Evolutionary conservation across 2,329 filamentous ascomycete genomes (phyloP), one percentile per base, ranked within the genome.

Genomic region (Eutypa lata): DNA sequence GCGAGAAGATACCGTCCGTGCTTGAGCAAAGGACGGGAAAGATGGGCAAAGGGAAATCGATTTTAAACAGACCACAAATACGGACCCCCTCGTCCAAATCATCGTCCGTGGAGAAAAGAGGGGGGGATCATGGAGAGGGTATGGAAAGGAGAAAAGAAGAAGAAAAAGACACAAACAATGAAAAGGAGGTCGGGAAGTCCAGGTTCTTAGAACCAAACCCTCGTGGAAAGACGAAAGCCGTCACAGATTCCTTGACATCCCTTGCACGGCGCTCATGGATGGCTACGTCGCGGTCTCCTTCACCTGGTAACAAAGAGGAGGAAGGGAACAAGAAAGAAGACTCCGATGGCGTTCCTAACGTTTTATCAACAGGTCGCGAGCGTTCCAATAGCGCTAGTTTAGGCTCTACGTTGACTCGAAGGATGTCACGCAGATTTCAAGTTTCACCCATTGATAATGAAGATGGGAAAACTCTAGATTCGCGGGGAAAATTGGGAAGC

Each of bases 211-310:
- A 66, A 48, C 66, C 60, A 28, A 65, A 64, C 16, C 49, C 66
- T 24, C 56, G 61, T 46, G 71, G 76, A 45, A 69, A 69, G 51
- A 65, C 71, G 35, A 69, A 69, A 48, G 69, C 69, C 2, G 67
- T 74, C 31, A 72, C 76, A 6, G 73, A 74, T 49, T 79, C 76
- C 40, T 75, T 83, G 58, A 73, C 75, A 47, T 76, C 71, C 55
- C 76, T 81, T 61, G 74, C 79, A 8, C 76, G 73, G 56, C 74
- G 76, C 49, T 77, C 78, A 40, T 83, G 79, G 80, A 76, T 77
- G 19, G 66, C 74, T 3, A 65, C 71, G 37, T 80, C 80, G 33
- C 72, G 76, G 16, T 78, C 78, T 1, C 74, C 79, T 0, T 78
- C 78, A 2, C 76, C 79, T 42, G 53, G 56, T 1, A 54, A 59